Base-by-base conservation (phyloP, 371 early-diverging fungal species). In the Phascolomyces articulosus region DNA sequence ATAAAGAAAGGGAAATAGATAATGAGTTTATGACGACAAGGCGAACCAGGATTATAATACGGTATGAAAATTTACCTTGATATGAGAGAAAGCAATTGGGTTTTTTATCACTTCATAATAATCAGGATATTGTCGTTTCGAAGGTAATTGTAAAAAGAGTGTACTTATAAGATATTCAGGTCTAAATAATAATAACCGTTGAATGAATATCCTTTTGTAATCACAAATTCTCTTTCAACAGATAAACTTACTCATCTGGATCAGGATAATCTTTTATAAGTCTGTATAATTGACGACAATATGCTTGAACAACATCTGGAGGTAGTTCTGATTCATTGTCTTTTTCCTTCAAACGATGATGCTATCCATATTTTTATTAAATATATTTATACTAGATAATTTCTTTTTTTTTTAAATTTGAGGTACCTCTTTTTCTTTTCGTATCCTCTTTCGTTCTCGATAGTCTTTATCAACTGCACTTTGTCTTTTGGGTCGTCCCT, bases 81-180 rank as follows among this genome's bases (percentile, higher is more conserved):
- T 91, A 31, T 80, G 77, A 31, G 86, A 80, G 7, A 96, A 66
- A 8, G 95, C 88, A 71, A 96, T 95, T 10, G 97, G 97, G 2
- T 87, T 74, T 56, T 90, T 87, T 64, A 96, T 95, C 55, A 94
- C 76, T 40, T 90, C 82, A 75, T 95, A 96, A 72, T 97, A 97
- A 62, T 96, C 96, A 2, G 97, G 96, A 66, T 96, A 95, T 26
- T 88, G 85, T 2, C 83, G 79, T 65, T 80, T 80, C 11, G 90
- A 90, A 4, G 96, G 96, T 13, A 93, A 82, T 47, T 91, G 87
- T 60, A 85, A 57, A 71, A 96, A 97, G 41, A 90, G 71, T 16
- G 89, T 89, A 38, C 85, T 73, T 2, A 90, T 59, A 40, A 79
- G 78, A 18, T 88, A 88, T 23, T 79, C 77, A 23, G 54, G 55